These are phyloP conservation scores for Gremmenia infestans DNA, from an alignment of 2,329 filamentous ascomycete species.

Conservation along the genomic window DNA sequence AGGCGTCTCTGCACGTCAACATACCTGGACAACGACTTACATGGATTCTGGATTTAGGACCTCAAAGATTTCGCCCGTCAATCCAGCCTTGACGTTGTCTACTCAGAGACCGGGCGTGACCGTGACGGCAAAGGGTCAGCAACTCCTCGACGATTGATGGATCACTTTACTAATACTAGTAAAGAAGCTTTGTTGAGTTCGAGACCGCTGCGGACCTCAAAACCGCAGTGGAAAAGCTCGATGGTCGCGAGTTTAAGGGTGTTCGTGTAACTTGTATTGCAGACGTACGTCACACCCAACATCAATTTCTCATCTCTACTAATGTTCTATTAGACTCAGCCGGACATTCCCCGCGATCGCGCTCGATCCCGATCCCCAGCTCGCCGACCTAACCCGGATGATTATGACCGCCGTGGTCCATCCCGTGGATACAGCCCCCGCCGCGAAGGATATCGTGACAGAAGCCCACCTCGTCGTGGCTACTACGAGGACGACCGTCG, in stretches of 20 bases:
- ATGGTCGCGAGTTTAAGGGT: conserved; percentile 89
- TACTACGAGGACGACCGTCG: conserved; percentile 81
- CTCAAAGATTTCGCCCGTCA: conserved; percentile 99
- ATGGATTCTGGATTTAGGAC: conserved; percentile 81
- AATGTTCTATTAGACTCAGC: conserved; percentile 58
- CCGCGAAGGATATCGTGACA: conserved; percentile 77
- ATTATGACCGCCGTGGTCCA: conserved; percentile 79
- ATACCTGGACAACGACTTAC: conserved; percentile 61
- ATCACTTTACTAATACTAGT: conserved; percentile 13
- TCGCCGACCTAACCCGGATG: conserved; percentile 68
- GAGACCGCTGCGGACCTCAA: conserved; percentile 87
- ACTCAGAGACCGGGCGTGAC: conserved; percentile 91
- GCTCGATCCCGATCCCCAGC: conserved; percentile 76
- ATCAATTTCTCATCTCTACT: conserved; percentile 23
- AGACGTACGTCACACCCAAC: conserved; percentile 58
- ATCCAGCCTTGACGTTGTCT: conserved; percentile 95
- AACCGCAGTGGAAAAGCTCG: conserved; percentile 90
- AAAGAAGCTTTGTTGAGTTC: conserved; percentile 86
- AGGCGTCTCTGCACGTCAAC: conserved; percentile 27
- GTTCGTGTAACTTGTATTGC: conserved; percentile 78
- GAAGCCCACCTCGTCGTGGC: conserved; percentile 73
- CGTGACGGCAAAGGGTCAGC: conserved; percentile 87
- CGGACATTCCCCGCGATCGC: conserved; percentile 63
- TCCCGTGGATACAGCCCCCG: conserved; percentile 83
- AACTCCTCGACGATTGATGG: conserved; percentile 2